Evolutionary conservation across 2,329 filamentous ascomycete species (phyloP).

Genomic region (Penicillium glabrum): DNA sequence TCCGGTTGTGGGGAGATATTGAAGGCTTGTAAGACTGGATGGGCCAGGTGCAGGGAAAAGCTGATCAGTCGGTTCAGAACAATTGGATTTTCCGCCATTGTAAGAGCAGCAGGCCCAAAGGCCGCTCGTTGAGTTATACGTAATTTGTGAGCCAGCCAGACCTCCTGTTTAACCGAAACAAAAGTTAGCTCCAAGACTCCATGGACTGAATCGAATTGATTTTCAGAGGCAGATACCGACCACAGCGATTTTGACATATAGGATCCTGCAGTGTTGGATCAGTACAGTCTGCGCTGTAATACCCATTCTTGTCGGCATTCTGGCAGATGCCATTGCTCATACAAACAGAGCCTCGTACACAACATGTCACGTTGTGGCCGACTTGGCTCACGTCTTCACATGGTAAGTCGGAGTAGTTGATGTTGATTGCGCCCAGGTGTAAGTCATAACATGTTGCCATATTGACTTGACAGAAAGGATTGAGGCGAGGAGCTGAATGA

Average conservation of each 20-base stretch:
- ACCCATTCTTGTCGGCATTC: neutral
- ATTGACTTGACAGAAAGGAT: neutral
- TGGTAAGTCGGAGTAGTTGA: neutral
- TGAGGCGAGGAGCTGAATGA: neutral
- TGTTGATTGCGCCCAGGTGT: neutral
- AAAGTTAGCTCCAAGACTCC: neutral
- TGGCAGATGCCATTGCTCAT: slow-evolving; percentile 1
- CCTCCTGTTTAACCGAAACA: neutral
- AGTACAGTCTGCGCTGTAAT: slow-evolving; percentile 2
- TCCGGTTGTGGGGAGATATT: neutral
- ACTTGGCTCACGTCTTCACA: neutral
- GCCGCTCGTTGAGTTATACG: neutral
- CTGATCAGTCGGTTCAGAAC: neutral
- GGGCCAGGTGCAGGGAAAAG: neutral
- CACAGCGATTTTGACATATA: neutral
- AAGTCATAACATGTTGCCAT: neutral
- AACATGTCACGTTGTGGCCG: slow-evolving; percentile 1
- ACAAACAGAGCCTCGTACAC: neutral
- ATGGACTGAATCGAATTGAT: too few species aligned
- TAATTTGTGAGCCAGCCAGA: neutral
- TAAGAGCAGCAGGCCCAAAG: slow-evolving; percentile 2
- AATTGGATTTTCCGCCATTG: neutral
- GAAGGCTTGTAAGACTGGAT: neutral
- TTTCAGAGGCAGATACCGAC: neutral
- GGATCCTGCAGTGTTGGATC: neutral